Base-by-base conservation (phyloP, 2,329 filamentous ascomycete genomes). In the Cladophialophora bantiana region DNA sequence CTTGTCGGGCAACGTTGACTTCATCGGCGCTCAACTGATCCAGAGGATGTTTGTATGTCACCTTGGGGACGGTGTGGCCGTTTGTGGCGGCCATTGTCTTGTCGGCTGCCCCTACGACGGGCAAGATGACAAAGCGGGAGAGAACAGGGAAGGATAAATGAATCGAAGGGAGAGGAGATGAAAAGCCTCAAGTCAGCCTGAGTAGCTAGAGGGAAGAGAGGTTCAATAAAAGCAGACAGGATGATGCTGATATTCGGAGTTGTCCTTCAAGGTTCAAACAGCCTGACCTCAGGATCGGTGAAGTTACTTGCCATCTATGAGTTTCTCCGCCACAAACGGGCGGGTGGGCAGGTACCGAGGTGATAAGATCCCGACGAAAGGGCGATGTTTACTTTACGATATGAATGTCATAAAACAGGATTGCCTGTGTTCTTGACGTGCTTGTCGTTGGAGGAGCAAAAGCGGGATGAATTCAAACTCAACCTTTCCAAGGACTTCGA, bases 1-100 rank as follows among this genome's bases (percentile, higher is more conserved):
- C 77, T 68, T 83, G 82, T 52, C 81, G 79, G 32, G 85, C 82
- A 26, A 78, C 75, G 62, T 79, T 77, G 35, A 87, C 85, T 75
- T 89, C 86, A 36, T 85, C 80, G 73, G 83, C 76, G 62, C 79
- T 83, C 66, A 89, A 81, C 72, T 81, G 85, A 73, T 85, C 84
- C 77, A 87, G 79, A n/a, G 85, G 85, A 69, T 85, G 83, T 36
- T 77, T 78, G 36, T 62, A 48, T 4, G 36, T 36, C 55, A 40
- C 38, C 31, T 64, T 57, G 34, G 64, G 50, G 4, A 63, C 59
- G 3, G 61, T 56, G 35, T 60, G 62, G 6, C 63, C 66, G 34
- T 66, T 65, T 5, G 59, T 50, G 18, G 48, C 54, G 20, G 38
- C 26, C 66, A 65, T 64, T 9, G 53, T 59, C 31, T 40, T 35